Percentiles rank a stretch among this genome's conserved stretches.
Evolutionary conservation across 148 eudicot genomes (phyloP).

Genomic region (Simmondsia chinensis): DNA sequence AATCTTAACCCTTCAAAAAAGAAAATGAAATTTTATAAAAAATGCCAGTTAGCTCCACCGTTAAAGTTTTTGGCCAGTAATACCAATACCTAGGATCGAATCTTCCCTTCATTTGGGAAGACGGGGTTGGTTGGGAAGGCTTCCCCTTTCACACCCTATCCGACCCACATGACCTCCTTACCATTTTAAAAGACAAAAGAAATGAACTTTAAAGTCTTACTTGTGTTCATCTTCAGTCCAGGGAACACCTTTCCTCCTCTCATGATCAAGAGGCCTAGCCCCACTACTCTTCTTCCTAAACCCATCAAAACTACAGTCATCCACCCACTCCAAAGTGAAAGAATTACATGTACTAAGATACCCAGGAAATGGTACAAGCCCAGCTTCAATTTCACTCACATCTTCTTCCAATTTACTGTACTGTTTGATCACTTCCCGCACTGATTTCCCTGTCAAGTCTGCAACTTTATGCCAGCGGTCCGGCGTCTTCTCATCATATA

Average conservation of each 20-base stretch:
- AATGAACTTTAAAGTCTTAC: conserved; percentile 13
- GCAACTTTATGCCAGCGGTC: conserved; percentile 77
- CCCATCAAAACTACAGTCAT: conserved; percentile 26
- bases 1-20: no score
- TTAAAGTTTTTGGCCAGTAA: no score
- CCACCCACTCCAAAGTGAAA: conserved; percentile 49
- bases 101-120: no score
- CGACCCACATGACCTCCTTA: no score
- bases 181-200: background rate
- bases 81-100: no score
- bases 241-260: conserved; percentile 87
- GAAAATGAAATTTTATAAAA: no score
- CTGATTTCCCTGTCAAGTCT: conserved; percentile 64
- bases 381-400: conserved; percentile 82
- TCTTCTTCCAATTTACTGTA: conserved; percentile 61
- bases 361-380: conserved; percentile 72
- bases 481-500: conserved; percentile 56
- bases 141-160: no score
- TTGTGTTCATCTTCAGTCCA: conserved; percentile 99
- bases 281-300: conserved; percentile 20
- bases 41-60: no score
- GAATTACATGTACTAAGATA: conserved; percentile 49
- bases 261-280: conserved; percentile 50
- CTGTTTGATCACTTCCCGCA: conserved; percentile 52
- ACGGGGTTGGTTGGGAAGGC: no score